Conservation (phyloP, 2,329 filamentous ascomycete species). For the Phyllosticta capitalensis region DNA sequence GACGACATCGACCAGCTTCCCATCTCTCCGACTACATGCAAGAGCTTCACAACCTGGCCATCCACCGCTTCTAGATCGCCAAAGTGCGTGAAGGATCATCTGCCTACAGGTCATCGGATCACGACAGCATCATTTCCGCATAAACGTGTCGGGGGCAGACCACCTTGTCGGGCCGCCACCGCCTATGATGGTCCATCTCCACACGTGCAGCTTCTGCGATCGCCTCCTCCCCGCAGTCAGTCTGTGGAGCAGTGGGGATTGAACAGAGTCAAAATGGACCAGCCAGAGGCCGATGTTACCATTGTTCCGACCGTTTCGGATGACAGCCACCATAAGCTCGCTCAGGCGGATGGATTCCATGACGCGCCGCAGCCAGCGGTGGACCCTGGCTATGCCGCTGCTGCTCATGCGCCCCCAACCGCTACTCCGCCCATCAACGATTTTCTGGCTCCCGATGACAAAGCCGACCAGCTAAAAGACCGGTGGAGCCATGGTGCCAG, state of each 20-base stretch:
- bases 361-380: slow-evolving; percentile 2
- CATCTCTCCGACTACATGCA: too few species aligned
- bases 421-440: slow-evolving; percentile 7
- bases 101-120: neutral
- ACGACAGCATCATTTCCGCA: neutral
- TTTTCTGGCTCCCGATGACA: slow-evolving; percentile 1
- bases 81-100: neutral
- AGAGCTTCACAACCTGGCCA: neutral
- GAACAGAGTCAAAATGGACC: slow-evolving; percentile 4
- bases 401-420: slow-evolving; percentile 2
- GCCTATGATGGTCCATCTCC: neutral
- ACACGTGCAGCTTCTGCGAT: slow-evolving; percentile 2
- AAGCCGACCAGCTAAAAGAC: neutral
- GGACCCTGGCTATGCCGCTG: slow-evolving; percentile 3
- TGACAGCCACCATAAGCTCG: neutral
- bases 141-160: neutral
- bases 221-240: neutral
- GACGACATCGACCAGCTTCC: neutral
- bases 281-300: slow-evolving; percentile 1
- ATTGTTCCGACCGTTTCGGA: neutral
- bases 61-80: neutral
- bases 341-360: neutral
- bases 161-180: neutral
- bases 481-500: neutral
- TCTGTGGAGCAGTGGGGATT: slow-evolving; percentile 2